These are phyloP conservation scores for Yueomyces sp. DNA, from an alignment of 1,139 yeast genomes.

Conservation along the genomic window DNA sequence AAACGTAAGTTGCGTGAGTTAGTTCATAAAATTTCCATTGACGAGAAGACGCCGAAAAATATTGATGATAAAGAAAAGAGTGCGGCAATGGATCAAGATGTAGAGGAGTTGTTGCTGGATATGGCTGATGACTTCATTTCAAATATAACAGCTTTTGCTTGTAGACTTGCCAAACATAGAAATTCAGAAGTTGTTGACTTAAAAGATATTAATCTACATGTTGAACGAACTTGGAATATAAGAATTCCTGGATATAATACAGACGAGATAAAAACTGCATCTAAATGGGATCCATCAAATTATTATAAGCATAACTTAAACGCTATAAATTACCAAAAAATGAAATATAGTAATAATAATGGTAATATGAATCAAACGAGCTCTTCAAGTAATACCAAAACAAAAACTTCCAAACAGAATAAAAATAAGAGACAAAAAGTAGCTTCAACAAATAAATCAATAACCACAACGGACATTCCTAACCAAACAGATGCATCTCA, in stretches of 20 bases:
- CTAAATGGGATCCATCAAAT: neutral
- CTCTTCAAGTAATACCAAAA: too few species aligned
- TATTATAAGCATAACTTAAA: neutral
- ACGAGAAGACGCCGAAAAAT: constrained; percentile 37
- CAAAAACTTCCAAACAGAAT: too few species aligned
- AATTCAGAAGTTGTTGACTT: constrained; percentile 82
- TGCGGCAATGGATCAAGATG: constrained; percentile 83
- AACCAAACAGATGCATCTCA: too few species aligned
- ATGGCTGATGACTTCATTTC: constrained; percentile 92
- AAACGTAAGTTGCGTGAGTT: constrained; percentile 81
- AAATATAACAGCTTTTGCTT: constrained; percentile 83
- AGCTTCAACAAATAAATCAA: too few species aligned
- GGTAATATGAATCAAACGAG: too few species aligned
- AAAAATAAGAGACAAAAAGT: too few species aligned
- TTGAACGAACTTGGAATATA: constrained; percentile 92
- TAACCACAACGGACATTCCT: too few species aligned
- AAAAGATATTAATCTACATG: constrained; percentile 78
- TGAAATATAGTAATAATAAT: too few species aligned
- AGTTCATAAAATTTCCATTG: constrained; percentile 69
- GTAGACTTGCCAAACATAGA: constrained; percentile 88
- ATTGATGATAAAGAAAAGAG: constrained; percentile 53
- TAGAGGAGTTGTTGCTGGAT: constrained; percentile 80
- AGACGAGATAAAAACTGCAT: neutral
- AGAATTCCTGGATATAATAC: constrained; percentile 65
- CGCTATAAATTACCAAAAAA: neutral